Evolutionary conservation across 805 yeast genomes (phyloP), one percentile per base, ranked within the genome.

Genomic region (Isabelozyma rhagii): DNA sequence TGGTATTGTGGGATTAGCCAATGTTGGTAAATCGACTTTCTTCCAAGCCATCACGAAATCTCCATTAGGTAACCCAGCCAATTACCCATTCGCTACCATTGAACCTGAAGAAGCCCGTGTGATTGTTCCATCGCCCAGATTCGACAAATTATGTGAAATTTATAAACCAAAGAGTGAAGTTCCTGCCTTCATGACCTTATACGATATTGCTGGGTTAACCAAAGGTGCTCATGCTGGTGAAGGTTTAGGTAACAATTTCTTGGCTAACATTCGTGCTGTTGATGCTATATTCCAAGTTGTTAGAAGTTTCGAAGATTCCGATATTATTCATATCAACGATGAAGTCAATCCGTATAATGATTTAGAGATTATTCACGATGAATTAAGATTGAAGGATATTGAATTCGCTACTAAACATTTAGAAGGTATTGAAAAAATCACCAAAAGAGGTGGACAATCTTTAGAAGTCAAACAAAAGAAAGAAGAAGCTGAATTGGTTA

Each of bases 61-160:
- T 59, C 90, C 92, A 44, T 76, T 94, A 58, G 98, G 99, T 55
- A 91, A 81, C 75, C 98, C 99, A 49, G 99, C 98, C 51, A 93
- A 93, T 71, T 93, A 92, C 69, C 99, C 99, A 25, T 93, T 90
- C 68, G 99, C 99, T 41, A 93, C 99, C 49, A 90, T 90, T 67
- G 97, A 93, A 60, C 98, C 99, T 48, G 98, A 94, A 75, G 97
- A 93, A 76, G 97, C 98, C 44, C 84, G 96, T 68, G 97, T 93
- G 48, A 83, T 85, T 57, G 98, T 94, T 52, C 97, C 97, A 61
- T 89, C 96, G 53, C 81, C 87, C 53, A 84, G 96, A 68, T 84
- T 94, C 63, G 96, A 93, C 62, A 80, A 78, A 53, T 79, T 94
- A 47, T 79, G 81, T 61, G 81, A 81, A 46, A 72, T 87, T 62